Evolutionary conservation across 768 basidiomycete species (phyloP).

Genomic region (Porphyrellus cyaneotinctus): DNA sequence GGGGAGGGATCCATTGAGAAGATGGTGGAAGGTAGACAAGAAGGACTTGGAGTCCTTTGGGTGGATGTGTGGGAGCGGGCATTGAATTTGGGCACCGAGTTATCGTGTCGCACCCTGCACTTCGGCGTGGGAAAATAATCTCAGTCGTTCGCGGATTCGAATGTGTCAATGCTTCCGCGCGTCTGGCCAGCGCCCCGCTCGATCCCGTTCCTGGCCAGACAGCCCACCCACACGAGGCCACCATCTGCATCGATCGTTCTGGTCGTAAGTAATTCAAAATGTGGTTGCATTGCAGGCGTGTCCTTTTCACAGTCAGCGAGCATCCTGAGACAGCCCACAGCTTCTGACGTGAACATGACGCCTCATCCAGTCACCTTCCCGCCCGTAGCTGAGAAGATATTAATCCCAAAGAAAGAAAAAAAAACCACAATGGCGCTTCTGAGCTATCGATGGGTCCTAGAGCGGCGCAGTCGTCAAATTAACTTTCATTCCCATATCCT

Average conservation of each 20-base stretch:
- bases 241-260: not conserved
- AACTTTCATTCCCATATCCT: conserved; percentile 20
- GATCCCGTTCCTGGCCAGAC: conserved; percentile 14
- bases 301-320: not conserved
- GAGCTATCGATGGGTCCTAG: conserved; percentile 4
- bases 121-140: conserved; percentile 32
- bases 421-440: not conserved
- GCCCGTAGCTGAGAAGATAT: not conserved
- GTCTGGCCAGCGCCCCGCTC: conserved; percentile 29
- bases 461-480: conserved; percentile 20
- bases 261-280: not conserved
- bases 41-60: conserved; percentile 17
- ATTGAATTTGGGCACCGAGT: conserved; percentile 39
- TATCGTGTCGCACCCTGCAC: conserved; percentile 34
- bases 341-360: not conserved
- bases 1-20: conserved; percentile 35
- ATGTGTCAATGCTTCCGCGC: conserved; percentile 33
- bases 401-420: not conserved
- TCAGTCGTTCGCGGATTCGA: conserved; percentile 33
- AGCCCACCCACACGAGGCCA: conserved; percentile 16
- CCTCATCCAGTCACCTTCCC: not conserved
- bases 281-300: conserved; percentile 1
- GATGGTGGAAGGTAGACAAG: conserved; percentile 38
- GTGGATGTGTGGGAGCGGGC: conserved; percentile 39
- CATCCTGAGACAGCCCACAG: too few relatives aligned